These are phyloP conservation scores for Tuber melanosporum DNA, from an alignment of 495 filamentous ascomycete species.

Conservation along the genomic window DNA sequence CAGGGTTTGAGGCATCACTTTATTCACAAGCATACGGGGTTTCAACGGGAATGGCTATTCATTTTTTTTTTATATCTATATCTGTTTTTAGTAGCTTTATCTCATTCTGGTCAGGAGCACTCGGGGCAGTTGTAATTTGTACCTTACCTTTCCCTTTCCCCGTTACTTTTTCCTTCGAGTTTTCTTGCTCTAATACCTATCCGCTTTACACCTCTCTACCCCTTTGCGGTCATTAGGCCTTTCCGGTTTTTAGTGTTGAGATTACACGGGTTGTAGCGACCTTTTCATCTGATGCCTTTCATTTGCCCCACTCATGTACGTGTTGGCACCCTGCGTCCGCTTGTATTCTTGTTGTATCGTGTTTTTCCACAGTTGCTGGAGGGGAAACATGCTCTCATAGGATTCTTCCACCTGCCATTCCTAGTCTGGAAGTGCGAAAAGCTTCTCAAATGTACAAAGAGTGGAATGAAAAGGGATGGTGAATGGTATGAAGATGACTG, in stretches of 20 bases:
- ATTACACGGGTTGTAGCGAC: neutral
- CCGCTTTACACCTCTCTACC: neutral
- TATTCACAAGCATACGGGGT: conserved; percentile 4
- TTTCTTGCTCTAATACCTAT: conserved; percentile 5
- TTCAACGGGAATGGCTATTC: conserved; percentile 8
- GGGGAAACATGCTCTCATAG: neutral
- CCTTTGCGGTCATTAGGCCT: neutral
- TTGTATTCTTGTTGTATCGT: neutral
- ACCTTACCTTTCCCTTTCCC: conserved; percentile 5
- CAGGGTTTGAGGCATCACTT: conserved; percentile 10
- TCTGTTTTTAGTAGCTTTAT: neutral
- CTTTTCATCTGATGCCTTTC: neutral
- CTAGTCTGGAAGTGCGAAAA: neutral
- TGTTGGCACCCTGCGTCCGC: neutral
- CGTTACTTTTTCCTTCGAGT: neutral
- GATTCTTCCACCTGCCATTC: neutral
- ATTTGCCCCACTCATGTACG: neutral
- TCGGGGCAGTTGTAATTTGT: conserved; percentile 11
- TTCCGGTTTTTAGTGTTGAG: neutral
- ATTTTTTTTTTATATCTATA: conserved; percentile 1
- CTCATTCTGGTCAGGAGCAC: conserved; percentile 12
- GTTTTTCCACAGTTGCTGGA: neutral
- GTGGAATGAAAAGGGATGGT: neutral
- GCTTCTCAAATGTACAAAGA: neutral
- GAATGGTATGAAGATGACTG: neutral